phyloP scores from a whole-genome alignment of 192 early-diverging fungal genomes.

The Gryganskiella cystojenkinii region DNA sequence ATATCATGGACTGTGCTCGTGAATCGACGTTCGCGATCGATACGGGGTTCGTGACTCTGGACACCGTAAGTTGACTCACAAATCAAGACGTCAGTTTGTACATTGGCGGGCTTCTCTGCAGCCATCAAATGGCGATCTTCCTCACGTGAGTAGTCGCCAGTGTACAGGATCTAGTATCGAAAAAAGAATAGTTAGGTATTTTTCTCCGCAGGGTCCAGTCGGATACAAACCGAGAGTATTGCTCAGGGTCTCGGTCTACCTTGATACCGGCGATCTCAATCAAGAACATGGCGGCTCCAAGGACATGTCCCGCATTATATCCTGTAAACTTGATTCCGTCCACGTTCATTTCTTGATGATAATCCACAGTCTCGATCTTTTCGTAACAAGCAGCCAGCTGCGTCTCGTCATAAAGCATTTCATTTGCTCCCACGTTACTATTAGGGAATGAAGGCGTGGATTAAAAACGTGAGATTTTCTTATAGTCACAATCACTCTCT shows the following conservation, averaged over 20 bases:
- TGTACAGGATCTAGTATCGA: slow-evolving; percentile 81
- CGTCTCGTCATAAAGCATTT: slow-evolving; percentile 91
- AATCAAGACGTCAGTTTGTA: slow-evolving; percentile 91
- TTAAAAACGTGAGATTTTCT: not conserved
- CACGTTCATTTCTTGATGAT: slow-evolving; percentile 95
- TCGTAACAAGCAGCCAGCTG: slow-evolving; percentile 86
- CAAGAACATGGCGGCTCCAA: slow-evolving; percentile 98
- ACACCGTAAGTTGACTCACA: slow-evolving; percentile 98
- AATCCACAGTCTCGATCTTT: slow-evolving; percentile 94
- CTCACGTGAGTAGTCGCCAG: slow-evolving; percentile 98
- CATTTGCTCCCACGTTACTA: slow-evolving; percentile 78
- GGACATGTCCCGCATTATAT: slow-evolving; percentile 98
- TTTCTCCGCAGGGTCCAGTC: not conserved
- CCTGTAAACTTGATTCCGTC: slow-evolving; percentile 95
- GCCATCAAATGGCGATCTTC: slow-evolving; percentile 99
- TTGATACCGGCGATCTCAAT: slow-evolving; percentile 91
- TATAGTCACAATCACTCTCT: not conserved
- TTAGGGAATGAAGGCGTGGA: not conserved
- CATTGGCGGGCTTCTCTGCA: slow-evolving; percentile 88
- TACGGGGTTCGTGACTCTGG: slow-evolving; percentile 94
- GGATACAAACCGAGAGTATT: no score
- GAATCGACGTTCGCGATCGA: slow-evolving; percentile 91
- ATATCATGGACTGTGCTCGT: slow-evolving; percentile 87
- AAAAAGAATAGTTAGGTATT: not conserved
- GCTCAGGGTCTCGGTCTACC: no score